These are phyloP conservation scores for Imleria badia DNA, from an alignment of 768 basidiomycete species.

Conservation along the genomic window DNA sequence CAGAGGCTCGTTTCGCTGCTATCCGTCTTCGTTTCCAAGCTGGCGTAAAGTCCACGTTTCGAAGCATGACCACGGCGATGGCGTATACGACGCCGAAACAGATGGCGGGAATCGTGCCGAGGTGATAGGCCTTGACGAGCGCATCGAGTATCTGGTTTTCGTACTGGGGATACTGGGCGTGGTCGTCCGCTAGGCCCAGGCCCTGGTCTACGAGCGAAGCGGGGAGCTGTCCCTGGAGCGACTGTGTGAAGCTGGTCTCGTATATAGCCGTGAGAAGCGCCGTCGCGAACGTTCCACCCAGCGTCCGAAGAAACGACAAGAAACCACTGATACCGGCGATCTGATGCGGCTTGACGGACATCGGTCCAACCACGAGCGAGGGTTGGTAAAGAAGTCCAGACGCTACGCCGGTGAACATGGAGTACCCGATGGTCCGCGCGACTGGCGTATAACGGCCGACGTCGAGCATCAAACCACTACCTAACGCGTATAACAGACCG, in stretches of 20 bases:
- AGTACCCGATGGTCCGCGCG: slow-evolving; percentile 30
- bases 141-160: slow-evolving; percentile 32
- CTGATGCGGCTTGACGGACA: slow-evolving; percentile 35
- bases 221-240: slow-evolving; percentile 29
- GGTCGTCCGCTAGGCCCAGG: slow-evolving; percentile 31
- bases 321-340: slow-evolving; percentile 38
- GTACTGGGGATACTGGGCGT: slow-evolving; percentile 33
- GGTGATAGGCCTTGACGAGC: slow-evolving; percentile 35
- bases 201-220: slow-evolving; percentile 31
- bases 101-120: slow-evolving; percentile 34
- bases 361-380: slow-evolving; percentile 35
- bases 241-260: slow-evolving; percentile 33
- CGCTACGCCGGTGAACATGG: slow-evolving; percentile 30
- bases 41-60: slow-evolving; percentile 33
- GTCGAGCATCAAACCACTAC: slow-evolving; percentile 33
- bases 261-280: slow-evolving; percentile 36
- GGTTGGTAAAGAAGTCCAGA: slow-evolving; percentile 37
- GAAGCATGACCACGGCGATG: slow-evolving; percentile 30
- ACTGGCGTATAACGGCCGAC: slow-evolving; percentile 32
- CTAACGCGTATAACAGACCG: slow-evolving; percentile 33
- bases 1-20: slow-evolving; percentile 21
- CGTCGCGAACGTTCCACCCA: slow-evolving; percentile 36
- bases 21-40: slow-evolving; percentile 34
- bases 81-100: slow-evolving; percentile 35
- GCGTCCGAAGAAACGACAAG: slow-evolving; percentile 34